Conservation (phyloP, 805 yeast genomes). For the Blastobotrys robertii region DNA sequence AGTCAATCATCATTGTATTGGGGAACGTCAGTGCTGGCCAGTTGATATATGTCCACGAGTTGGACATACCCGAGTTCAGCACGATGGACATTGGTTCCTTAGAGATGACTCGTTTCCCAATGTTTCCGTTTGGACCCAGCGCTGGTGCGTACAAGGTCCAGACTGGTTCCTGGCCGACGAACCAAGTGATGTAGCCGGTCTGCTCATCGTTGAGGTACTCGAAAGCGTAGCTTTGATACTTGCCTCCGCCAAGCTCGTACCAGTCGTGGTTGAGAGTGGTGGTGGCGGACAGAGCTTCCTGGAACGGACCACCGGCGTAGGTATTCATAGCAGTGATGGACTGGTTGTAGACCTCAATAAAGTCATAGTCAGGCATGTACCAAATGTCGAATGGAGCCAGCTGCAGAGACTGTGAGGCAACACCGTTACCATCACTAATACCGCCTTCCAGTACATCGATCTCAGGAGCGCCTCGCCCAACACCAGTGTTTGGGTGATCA, state of each 20-base stretch:
- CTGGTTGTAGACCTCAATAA: slow-evolving; percentile 58
- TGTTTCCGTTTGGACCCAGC: slow-evolving; percentile 82
- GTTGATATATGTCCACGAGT: slow-evolving; percentile 88
- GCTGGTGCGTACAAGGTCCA: slow-evolving; percentile 65
- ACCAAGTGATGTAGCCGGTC: slow-evolving; percentile 76
- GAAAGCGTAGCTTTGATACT: slow-evolving; percentile 63
- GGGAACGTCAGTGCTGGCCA: slow-evolving; percentile 79
- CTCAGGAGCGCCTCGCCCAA: slow-evolving; percentile 93
- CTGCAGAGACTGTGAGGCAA: slow-evolving; percentile 88
- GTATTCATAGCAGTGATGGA: slow-evolving; percentile 73
- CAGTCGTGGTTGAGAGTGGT: slow-evolving; percentile 72
- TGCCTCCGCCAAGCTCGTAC: slow-evolving; percentile 49
- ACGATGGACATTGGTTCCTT: slow-evolving; percentile 91
- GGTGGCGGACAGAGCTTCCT: slow-evolving; percentile 82
- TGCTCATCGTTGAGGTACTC: slow-evolving; percentile 68
- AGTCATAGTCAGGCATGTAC: slow-evolving; percentile 86
- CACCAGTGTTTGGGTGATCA: slow-evolving; percentile 81
- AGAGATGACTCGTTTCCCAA: slow-evolving; percentile 70
- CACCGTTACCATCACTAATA: slow-evolving; percentile 41
- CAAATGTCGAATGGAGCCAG: slow-evolving; percentile 91
- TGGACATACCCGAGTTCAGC: slow-evolving; percentile 82
- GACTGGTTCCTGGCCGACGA: slow-evolving; percentile 72
- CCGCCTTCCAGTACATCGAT: slow-evolving; percentile 88
- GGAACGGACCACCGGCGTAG: slow-evolving; percentile 87
- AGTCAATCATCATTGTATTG: slow-evolving; percentile 62